phyloP scores from a whole-genome alignment of 345 rosid species.

The Murraya koenigii region DNA sequence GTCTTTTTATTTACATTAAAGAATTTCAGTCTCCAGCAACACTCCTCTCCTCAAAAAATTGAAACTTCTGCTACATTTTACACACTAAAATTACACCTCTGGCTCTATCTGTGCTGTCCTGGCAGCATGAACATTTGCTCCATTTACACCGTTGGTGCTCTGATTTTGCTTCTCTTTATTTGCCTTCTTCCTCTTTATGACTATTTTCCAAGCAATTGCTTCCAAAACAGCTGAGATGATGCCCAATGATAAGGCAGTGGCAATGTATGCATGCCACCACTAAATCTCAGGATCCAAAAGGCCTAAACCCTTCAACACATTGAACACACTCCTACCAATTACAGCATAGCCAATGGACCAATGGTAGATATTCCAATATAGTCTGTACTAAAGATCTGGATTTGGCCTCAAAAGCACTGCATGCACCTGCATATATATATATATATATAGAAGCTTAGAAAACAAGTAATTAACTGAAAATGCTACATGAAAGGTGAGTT shows the following conservation, averaged over 20 bases:
- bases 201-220: conserved; percentile 61
- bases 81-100: neutral
- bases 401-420: conserved; percentile 81
- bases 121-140: neutral
- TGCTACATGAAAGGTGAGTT: neutral
- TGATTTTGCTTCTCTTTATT: conserved; percentile 23
- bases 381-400: conserved; percentile 71
- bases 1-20: too few species aligned
- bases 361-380: conserved; percentile 84
- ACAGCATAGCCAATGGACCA: conserved; percentile 58
- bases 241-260: conserved; percentile 49
- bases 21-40: too few species aligned
- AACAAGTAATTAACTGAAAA: neutral
- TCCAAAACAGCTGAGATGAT: conserved; percentile 41
- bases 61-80: neutral
- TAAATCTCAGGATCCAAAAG: conserved; percentile 45
- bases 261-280: conserved; percentile 54
- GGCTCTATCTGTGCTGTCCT: neutral
- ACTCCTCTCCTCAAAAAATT: neutral
- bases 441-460: neutral
- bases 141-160: conserved; percentile 24
- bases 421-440: conserved; percentile 32
- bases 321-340: conserved; percentile 43
- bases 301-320: conserved; percentile 63
- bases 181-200: conserved; percentile 49